Base-by-base conservation (phyloP, 805 yeast genomes). In the Saturnispora sekii region DNA sequence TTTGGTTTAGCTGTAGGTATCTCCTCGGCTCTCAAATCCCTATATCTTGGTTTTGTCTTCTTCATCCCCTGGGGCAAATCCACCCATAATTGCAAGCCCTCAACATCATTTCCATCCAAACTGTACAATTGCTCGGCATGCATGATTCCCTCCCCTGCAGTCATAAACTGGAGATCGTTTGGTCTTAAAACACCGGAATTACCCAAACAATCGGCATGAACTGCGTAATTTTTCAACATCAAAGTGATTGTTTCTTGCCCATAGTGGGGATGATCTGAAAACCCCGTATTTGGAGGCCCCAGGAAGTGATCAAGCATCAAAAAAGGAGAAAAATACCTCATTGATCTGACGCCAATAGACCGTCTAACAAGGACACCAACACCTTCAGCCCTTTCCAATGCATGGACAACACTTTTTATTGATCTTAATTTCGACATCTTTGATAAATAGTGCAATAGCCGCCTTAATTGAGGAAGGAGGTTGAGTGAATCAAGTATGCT, bases 111-210 rank as follows among this genome's bases (percentile, higher is more conserved):
- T 1, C 80, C 76, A 35, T 71, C 72, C 33, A 60, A 63, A 34
- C 72, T 67, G 32, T 79, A 79, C 7, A 95, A 95, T 77, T 86
- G 86, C 58, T 87, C 96, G 2, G 87, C 74, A 61, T 86, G 96
- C 44, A 84, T 84, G 32, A 86, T 77, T 41, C 94, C 96, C 54
- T 73, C 74, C 48, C 95, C 96, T 4, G 96, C 95, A 26, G 95
- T 87, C 96, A 87, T 87, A 62, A 87, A 86, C 61, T 87, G 96
- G 52, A 88, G 67, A 60, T 87, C 96, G 46, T 95, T 95, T 6
- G 86, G 77, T 50, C 74, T 70, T 43, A 88, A 65, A 8, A 84
- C 69, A 45, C 95, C 96, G 43, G 74, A 71, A n/a, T 82, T 67
- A 1, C 95, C 95, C 2, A 94, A 84, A 64, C 87, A 85, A 60